These are phyloP conservation scores for Solanum hybrid DNA, from an alignment of 305 asterid genomes.

Conservation along the genomic window DNA sequence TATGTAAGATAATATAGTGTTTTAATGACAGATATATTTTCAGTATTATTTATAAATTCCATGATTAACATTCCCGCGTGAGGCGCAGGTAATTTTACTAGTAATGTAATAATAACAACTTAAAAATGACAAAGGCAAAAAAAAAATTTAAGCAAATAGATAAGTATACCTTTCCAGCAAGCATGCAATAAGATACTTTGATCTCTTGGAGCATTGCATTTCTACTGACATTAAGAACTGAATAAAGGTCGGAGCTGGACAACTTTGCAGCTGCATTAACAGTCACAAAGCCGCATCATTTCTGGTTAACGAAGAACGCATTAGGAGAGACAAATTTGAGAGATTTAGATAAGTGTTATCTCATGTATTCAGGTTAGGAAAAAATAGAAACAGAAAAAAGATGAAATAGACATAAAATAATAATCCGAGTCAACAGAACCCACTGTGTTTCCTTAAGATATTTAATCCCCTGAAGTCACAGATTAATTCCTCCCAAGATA, in stretches of 20 bases:
- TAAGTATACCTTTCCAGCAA: conserved; percentile 67
- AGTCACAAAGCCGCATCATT: conserved; percentile 33
- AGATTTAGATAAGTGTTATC: background rate
- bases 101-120: background rate
- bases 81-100: background rate
- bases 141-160: background rate
- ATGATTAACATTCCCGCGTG: background rate
- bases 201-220: conserved; percentile 74
- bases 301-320: background rate
- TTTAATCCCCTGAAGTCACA: background rate
- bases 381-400: background rate
- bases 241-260: conserved; percentile 46
- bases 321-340: conserved; percentile 1
- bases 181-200: conserved; percentile 79
- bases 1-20: background rate
- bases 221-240: conserved; percentile 59
- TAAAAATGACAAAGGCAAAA: background rate
- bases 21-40: background rate
- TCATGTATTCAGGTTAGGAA: too few relatives aligned
- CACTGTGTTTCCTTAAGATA: background rate
- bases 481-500: background rate
- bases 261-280: conserved; percentile 29
- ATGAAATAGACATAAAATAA: background rate
- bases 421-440: background rate
- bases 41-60: background rate